Percentiles rank a stretch among this genome's conserved stretches.
Evolutionary conservation across 2,329 filamentous ascomycete species (phyloP).

Genomic region (Colletotrichum karsti): DNA sequence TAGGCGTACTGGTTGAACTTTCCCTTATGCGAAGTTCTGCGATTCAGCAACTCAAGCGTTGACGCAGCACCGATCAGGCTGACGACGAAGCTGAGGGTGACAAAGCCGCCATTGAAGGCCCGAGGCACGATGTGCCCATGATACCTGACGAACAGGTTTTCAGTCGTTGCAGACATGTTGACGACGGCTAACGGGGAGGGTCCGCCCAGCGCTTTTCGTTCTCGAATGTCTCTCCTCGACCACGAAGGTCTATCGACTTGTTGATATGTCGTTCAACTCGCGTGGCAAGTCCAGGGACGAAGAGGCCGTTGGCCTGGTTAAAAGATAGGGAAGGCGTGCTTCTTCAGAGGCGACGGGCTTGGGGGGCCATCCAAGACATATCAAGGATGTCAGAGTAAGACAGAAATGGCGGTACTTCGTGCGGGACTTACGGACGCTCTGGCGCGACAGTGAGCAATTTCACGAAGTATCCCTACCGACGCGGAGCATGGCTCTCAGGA

Average conservation of each 20-base stretch:
- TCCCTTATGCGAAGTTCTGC: slow-evolving; percentile 75
- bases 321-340: neutral
- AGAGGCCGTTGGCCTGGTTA: slow-evolving; percentile 1
- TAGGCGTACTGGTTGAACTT: slow-evolving; percentile 71
- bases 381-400: slow-evolving; percentile 24
- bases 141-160: slow-evolving; percentile 48
- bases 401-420: slow-evolving; percentile 13
- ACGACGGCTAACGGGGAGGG: neutral
- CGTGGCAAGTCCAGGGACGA: slow-evolving; percentile 9
- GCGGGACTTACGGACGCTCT: neutral
- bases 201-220: slow-evolving; percentile 8
- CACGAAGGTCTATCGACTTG: neutral
- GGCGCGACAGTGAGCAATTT: slow-evolving; percentile 8
- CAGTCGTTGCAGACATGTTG: slow-evolving; percentile 20
- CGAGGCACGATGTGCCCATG: slow-evolving; percentile 55
- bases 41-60: slow-evolving; percentile 83
- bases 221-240: slow-evolving; percentile 16
- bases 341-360: neutral
- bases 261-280: slow-evolving; percentile 15
- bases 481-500: neutral
- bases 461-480: slow-evolving; percentile 3
- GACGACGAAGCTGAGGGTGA: slow-evolving; percentile 78
- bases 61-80: slow-evolving; percentile 81
- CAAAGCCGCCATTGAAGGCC: slow-evolving; percentile 66
- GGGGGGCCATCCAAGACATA: slow-evolving; percentile 18